These are phyloP conservation scores for Trichoderma breve DNA, from an alignment of 2,329 filamentous ascomycete species.

Conservation along the genomic window DNA sequence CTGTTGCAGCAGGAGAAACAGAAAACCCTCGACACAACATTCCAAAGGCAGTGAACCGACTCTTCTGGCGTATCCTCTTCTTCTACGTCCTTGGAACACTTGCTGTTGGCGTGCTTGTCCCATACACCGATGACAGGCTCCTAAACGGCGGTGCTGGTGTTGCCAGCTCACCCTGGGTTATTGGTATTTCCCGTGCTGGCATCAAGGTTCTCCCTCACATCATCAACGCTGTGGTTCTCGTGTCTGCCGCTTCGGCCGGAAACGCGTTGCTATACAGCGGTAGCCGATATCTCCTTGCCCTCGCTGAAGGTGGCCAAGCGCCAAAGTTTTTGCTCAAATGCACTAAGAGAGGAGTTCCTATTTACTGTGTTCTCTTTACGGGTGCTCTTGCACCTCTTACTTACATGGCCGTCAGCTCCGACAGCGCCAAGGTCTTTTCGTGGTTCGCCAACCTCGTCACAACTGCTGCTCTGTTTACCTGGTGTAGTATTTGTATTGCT, in stretches of 20 bases:
- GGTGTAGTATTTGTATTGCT: conserved; percentile 48
- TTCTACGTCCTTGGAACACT: conserved; percentile 70
- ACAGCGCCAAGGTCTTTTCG: conserved; percentile 48
- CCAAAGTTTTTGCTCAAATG: conserved; percentile 53
- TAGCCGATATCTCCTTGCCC: conserved; percentile 46
- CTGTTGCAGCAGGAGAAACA: conserved; percentile 55
- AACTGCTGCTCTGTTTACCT: conserved; percentile 43
- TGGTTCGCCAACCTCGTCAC: conserved; percentile 57
- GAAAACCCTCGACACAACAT: conserved; percentile 64
- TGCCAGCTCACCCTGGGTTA: conserved; percentile 59
- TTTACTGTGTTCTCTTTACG: conserved; percentile 51
- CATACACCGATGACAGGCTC: conserved; percentile 46
- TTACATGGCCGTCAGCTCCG: conserved; percentile 47
- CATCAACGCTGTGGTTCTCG: conserved; percentile 62
- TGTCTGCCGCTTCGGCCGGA: conserved; percentile 44
- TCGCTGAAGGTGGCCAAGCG: conserved; percentile 44
- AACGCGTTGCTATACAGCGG: conserved; percentile 50
- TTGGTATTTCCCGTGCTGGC: conserved; percentile 54
- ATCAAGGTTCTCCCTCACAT: conserved; percentile 52
- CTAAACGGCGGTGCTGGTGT: conserved; percentile 54
- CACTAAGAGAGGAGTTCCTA: conserved; percentile 57
- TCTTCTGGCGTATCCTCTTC: conserved; percentile 68
- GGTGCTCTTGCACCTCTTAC: conserved; percentile 49
- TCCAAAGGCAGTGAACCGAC: conserved; percentile 67
- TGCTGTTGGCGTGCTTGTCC: conserved; percentile 52